Evolutionary conservation across 106 monocot genomes (phyloP).

Genomic region (Narthecium ossifragum): DNA sequence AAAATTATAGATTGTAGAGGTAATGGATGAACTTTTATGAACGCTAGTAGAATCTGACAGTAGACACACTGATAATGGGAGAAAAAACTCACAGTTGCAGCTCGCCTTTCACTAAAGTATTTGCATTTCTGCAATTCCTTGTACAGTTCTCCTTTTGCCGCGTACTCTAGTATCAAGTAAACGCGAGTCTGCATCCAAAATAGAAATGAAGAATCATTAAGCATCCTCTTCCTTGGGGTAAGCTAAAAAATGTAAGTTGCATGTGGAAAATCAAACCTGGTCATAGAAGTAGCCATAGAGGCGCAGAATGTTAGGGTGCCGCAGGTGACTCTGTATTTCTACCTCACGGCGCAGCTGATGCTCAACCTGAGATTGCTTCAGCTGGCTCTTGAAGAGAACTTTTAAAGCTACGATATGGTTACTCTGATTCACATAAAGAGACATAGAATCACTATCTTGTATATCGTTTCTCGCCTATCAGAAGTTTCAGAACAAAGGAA

Average conservation of each 20-base stretch:
- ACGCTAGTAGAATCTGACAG: too few relatives aligned
- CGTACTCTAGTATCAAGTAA: constrained; percentile 92
- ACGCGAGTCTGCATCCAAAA: constrained; percentile 67
- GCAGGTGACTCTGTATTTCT: constrained; percentile 94
- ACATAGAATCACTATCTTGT: too few relatives aligned
- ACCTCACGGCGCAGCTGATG: constrained; percentile 94
- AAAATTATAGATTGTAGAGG: too few relatives aligned
- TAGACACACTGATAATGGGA: too few relatives aligned
- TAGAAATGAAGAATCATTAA: not conserved
- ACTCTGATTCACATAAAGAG: constrained; percentile 44
- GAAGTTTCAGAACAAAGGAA: too few relatives aligned
- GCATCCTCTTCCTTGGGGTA: not conserved
- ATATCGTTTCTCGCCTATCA: too few relatives aligned
- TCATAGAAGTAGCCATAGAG: constrained; percentile 99
- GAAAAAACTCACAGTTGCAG: constrained; percentile 80
- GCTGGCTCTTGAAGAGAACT: constrained; percentile 94
- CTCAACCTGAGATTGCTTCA: constrained; percentile 96
- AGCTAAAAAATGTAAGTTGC: not conserved
- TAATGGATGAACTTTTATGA: too few relatives aligned
- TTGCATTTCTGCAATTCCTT: constrained; percentile 94
- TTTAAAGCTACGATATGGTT: constrained; percentile 94
- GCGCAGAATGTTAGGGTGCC: constrained; percentile 89
- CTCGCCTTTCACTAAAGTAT: constrained; percentile 86
- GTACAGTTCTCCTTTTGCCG: constrained; percentile 93
- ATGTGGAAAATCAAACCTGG: constrained; percentile 59